Conservation (phyloP, 1,284 basidiomycete species). For the Ustilago bromivora region DNA sequence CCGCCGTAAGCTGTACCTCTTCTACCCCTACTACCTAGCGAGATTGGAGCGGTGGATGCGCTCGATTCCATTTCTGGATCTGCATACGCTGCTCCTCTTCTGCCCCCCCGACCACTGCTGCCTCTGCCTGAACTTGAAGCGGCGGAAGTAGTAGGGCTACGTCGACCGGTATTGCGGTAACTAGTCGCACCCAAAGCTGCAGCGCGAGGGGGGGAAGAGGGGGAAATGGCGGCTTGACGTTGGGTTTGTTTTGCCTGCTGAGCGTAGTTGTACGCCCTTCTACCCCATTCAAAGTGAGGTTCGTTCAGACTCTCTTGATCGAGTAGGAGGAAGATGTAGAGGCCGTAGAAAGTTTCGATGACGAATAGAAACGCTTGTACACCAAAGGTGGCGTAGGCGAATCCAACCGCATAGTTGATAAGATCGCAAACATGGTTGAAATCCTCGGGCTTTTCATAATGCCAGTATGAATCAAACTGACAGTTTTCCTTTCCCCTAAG, state of each 20-base stretch:
- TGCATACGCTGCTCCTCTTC: slow-evolving; percentile 58
- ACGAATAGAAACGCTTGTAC: slow-evolving; percentile 64
- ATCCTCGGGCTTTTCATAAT: slow-evolving; percentile 69
- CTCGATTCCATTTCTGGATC: slow-evolving; percentile 54
- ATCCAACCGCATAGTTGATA: slow-evolving; percentile 68
- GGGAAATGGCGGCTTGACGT: slow-evolving; percentile 16
- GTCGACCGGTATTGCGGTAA: slow-evolving; percentile 23
- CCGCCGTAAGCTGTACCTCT: slow-evolving; percentile 56
- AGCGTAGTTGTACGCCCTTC: slow-evolving; percentile 65
- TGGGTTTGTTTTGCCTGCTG: slow-evolving; percentile 34
- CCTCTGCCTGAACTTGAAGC: slow-evolving; percentile 18
- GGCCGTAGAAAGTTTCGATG: slow-evolving; percentile 56
- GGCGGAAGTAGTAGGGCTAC: slow-evolving; percentile 16
- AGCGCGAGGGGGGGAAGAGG: slow-evolving; percentile 18
- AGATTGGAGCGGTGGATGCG: slow-evolving; percentile 37
- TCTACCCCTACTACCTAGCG: slow-evolving; percentile 54
- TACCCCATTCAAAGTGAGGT: slow-evolving; percentile 67
- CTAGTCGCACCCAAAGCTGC: slow-evolving; percentile 13
- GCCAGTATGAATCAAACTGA: slow-evolving; percentile 70
- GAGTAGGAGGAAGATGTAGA: slow-evolving; percentile 69
- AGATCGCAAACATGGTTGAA: slow-evolving; percentile 69
- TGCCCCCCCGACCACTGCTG: slow-evolving; percentile 15
- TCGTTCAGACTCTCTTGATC: slow-evolving; percentile 73
- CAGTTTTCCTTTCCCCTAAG: slow-evolving; percentile 70
- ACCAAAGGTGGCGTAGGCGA: slow-evolving; percentile 70